A percentile compares a stretch with the other conserved stretches of the same genome.
phyloP scores from a whole-genome alignment of 192 early-diverging fungal genomes.

The Thamnidium elegans region DNA sequence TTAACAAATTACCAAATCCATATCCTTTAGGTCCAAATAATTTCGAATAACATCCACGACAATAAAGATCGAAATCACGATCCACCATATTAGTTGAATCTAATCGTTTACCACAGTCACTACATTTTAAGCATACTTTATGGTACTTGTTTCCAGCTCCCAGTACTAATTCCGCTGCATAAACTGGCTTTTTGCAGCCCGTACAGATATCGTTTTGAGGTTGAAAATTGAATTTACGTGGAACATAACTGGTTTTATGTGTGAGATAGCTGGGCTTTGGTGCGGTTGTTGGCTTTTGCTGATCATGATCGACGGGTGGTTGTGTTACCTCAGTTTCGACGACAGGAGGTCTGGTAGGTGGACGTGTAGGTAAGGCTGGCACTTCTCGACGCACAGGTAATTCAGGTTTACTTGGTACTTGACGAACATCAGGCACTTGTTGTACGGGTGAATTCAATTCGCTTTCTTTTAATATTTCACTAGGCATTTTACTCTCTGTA shows the following conservation, averaged over 20 bases:
- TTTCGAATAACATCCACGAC: conserved; percentile 52
- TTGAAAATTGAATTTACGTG: conserved; percentile 32
- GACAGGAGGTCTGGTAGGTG: not conserved
- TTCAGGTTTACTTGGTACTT: not conserved
- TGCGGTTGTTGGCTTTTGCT: not conserved
- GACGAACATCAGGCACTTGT: not conserved
- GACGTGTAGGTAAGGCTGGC: not conserved
- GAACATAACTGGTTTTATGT: conserved; percentile 29
- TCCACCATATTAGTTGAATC: conserved; percentile 59
- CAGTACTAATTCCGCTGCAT: conserved; percentile 54
- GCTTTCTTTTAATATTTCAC: conserved; percentile 16
- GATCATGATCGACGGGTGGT: not conserved
- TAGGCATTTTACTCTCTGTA: conserved; percentile 30
- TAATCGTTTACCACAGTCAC: conserved; percentile 50
- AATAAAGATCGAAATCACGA: conserved; percentile 46
- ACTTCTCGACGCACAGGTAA: not conserved
- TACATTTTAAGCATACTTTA: conserved; percentile 53
- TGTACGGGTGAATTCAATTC: not conserved
- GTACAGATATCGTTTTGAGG: conserved; percentile 47
- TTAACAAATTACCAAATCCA: conserved; percentile 28
- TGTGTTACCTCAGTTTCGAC: too few species aligned
- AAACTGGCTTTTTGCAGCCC: conserved; percentile 55
- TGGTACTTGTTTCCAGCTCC: conserved; percentile 60
- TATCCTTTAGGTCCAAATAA: conserved; percentile 47
- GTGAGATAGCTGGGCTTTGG: conserved; percentile 14